Percentiles rank a stretch among this genome's conserved stretches.
These are phyloP conservation scores for Exophiala spinifera DNA, from an alignment of 2,329 filamentous ascomycete genomes.

Conservation along the genomic window DNA sequence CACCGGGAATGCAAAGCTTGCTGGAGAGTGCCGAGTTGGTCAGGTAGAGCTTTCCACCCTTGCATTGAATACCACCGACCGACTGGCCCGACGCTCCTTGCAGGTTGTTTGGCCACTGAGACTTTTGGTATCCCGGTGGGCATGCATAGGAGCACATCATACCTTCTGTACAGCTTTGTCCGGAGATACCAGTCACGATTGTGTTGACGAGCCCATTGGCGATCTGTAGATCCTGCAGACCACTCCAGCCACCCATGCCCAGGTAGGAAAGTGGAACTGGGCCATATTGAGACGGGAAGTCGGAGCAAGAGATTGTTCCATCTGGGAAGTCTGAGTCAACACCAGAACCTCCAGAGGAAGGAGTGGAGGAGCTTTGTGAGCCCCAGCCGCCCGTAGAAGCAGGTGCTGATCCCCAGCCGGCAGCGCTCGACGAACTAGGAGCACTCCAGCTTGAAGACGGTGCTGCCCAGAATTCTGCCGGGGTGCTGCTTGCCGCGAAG, in stretches of 20 bases:
- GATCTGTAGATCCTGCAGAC: conserved; percentile 66
- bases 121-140: conserved; percentile 86
- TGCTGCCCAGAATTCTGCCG: conserved; percentile 32
- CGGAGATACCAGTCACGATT: conserved; percentile 63
- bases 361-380: conserved; percentile 27
- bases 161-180: conserved; percentile 59
- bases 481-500: conserved; percentile 15
- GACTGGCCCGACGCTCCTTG: conserved; percentile 82
- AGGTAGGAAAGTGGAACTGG: conserved; percentile 69
- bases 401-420: too few relatives aligned
- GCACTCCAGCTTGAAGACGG: conserved; percentile 29
- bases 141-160: conserved; percentile 90
- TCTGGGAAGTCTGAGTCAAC: conserved; percentile 70
- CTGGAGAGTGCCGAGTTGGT: conserved; percentile 64
- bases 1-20: conserved; percentile 72
- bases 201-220: conserved; percentile 56
- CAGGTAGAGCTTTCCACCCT: conserved; percentile 68
- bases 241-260: conserved; percentile 70
- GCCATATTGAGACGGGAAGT: conserved; percentile 79
- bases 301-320: conserved; percentile 65
- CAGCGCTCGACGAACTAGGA: conserved; percentile 15
- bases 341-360: conserved; percentile 46
- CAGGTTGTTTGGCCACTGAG: conserved; percentile 70
- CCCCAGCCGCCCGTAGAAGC: conserved; percentile 31
- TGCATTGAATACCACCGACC: conserved; percentile 80